Evolutionary conservation across 1,139 yeast genomes (phyloP), one percentile per base, ranked within the genome.

Genomic region (Insectozyma bohioensis): DNA sequence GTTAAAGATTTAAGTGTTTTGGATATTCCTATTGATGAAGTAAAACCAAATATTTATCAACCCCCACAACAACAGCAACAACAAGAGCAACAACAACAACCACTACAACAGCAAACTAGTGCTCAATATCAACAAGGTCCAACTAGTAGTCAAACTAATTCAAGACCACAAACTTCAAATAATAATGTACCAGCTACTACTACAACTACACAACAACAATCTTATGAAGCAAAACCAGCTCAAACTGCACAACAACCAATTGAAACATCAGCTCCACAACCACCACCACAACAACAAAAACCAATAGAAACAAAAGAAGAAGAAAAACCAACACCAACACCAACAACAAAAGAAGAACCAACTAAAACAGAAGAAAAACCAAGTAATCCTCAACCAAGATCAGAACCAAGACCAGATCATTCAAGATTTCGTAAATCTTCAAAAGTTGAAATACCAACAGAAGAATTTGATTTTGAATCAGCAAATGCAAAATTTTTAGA

Each of bases 1-100:
- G 97, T 92, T 24, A 85, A 86, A 62, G 96, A 86, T 52, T 72
- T 92, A 58, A 78, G 80, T 43, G 95, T 92, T 41, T 72, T 90
- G 51, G 97, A 87, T 44, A 67, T 68, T 20, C 75, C 80, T 7
- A 63, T 74, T 38, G 78, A 74, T 20, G 72, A 75, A 38, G 78
- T 75, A 18, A 58, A 63, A 41, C 75, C 82, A 1, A 59, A 54
- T 26, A 44, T 48, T 21, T 39, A 40, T 25, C 31, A 40, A 31
- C 43, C 14, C 28, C 30, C n/a, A 17, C 24, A 14, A 13, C 30
- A 21, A 23, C 17, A 19, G 4, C 22, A 26, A 6, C 36, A 12
- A 14, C 31, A 24, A n/a, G 28, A 15, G 16, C 22, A 23, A 17
- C 26, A 23, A 15, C 28, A 12, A 14, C 24, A 19, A n/a, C 27